Evolutionary conservation across 352 stramenopile genomes (phyloP).

Genomic region (Blastocystis sp.): DNA sequence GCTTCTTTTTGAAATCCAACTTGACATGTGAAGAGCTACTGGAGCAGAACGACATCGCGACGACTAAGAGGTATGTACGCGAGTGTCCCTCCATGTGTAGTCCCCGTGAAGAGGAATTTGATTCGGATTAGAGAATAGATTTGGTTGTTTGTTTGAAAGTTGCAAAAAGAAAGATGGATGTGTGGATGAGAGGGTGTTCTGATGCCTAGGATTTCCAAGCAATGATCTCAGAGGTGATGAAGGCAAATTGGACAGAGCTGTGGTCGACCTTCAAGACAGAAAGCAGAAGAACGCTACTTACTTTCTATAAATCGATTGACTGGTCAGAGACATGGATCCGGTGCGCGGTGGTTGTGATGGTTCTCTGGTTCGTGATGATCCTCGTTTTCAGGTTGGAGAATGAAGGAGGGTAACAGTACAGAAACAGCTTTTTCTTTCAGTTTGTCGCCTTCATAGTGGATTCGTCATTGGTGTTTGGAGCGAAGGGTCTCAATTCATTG

Average conservation of each 20-base stretch:
- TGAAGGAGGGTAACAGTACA: not conserved
- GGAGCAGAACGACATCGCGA: slow-evolving; percentile 14
- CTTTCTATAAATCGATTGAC: not conserved
- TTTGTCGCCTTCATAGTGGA: slow-evolving; percentile 23
- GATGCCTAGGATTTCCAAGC: not conserved
- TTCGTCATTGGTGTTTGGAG: slow-evolving; percentile 30
- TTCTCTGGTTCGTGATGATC: slow-evolving; percentile 9
- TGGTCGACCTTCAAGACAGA: not conserved
- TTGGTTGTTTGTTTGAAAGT: not conserved
- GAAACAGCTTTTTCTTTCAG: slow-evolving; percentile 20
- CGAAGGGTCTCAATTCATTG: not conserved
- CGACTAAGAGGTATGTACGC: slow-evolving; percentile 3
- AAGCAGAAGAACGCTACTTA: not conserved
- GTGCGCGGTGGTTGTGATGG: not conserved
- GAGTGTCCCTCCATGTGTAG: not conserved
- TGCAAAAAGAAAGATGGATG: not conserved
- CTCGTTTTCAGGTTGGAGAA: not conserved
- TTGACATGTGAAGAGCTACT: slow-evolving; percentile 34
- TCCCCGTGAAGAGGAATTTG: slow-evolving; percentile 44
- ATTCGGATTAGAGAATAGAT: slow-evolving; percentile 25
- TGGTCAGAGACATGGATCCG: slow-evolving; percentile 39
- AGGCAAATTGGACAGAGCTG: slow-evolving; percentile 29
- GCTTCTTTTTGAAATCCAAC: slow-evolving; percentile 51
- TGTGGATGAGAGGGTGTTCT: not conserved
- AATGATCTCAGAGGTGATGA: not conserved